A percentile compares a stretch with the other conserved stretches of the same genome.
These are phyloP conservation scores for Linum trigynum DNA, from an alignment of 345 rosid genomes.

Conservation along the genomic window DNA sequence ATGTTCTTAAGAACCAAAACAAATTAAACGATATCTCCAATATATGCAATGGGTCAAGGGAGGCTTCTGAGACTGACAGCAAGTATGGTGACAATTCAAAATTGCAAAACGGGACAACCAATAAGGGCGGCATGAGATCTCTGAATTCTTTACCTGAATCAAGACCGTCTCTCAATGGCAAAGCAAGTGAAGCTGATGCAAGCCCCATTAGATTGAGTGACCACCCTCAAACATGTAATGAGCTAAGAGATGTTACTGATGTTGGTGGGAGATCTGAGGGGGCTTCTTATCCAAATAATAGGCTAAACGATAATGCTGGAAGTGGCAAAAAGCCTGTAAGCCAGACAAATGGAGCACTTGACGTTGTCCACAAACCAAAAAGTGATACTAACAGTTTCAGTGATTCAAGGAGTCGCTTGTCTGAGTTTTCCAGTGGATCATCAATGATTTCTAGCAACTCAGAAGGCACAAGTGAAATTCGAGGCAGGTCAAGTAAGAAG, in stretches of 20 bases:
- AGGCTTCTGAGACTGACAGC: slow-evolving; percentile 16
- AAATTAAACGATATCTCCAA: slow-evolving; percentile 18
- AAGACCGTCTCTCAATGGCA: slow-evolving; percentile 33
- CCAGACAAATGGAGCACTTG: slow-evolving; percentile 32
- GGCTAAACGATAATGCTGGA: slow-evolving; percentile 28
- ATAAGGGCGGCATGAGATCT: slow-evolving; percentile 18
- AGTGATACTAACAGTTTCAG: slow-evolving; percentile 29
- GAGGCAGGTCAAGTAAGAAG: slow-evolving; percentile 29
- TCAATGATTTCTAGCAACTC: slow-evolving; percentile 29
- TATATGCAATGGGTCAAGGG: slow-evolving; percentile 13
- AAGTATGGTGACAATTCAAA: slow-evolving; percentile 10
- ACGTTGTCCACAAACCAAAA: slow-evolving; percentile 22
- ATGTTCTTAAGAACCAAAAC: slow-evolving; percentile 16
- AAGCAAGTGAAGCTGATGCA: slow-evolving; percentile 19
- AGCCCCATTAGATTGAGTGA: slow-evolving; percentile 21
- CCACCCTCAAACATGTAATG: slow-evolving; percentile 15
- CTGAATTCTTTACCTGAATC: slow-evolving; percentile 27
- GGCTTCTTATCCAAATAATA: slow-evolving; percentile 22
- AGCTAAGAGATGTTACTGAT: slow-evolving; percentile 34
- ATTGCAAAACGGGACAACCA: slow-evolving; percentile 15
- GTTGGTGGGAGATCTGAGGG: slow-evolving; percentile 21
- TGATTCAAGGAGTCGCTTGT: slow-evolving; percentile 20
- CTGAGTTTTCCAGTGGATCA: slow-evolving; percentile 30
- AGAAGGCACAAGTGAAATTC: slow-evolving; percentile 34
- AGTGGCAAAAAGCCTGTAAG: slow-evolving; percentile 25